These are phyloP conservation scores for Bauhinia variegata DNA, from an alignment of 306 rosid species.

Conservation along the genomic window DNA sequence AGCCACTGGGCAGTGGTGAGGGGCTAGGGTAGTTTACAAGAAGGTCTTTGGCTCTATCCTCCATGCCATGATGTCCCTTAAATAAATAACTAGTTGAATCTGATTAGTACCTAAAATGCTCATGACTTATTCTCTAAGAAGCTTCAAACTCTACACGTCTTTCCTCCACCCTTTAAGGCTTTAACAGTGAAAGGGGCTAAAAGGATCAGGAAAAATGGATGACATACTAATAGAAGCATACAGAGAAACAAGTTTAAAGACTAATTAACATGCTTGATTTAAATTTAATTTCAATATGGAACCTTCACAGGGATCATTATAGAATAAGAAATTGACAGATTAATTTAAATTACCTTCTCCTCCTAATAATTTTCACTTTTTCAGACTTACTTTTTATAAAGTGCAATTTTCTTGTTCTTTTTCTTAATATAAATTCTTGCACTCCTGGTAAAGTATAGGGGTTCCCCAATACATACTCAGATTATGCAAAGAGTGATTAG, in stretches of 20 bases:
- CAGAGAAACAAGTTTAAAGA: neutral
- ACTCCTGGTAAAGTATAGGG: conserved; percentile 14
- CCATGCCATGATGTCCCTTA: too few species aligned
- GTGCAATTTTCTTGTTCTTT: too few species aligned
- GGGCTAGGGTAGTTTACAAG: too few species aligned
- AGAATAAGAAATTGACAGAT: too few species aligned
- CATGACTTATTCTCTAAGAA: neutral
- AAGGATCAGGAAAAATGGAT: neutral
- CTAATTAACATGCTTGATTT: neutral
- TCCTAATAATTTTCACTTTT: too few species aligned
- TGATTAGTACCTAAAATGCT: too few species aligned
- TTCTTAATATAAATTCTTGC: neutral
- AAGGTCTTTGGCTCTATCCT: too few species aligned
- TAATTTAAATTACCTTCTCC: too few species aligned
- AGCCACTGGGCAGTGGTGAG: too few species aligned
- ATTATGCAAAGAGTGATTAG: neutral
- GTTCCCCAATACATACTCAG: conserved; percentile 14
- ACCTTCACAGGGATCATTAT: too few species aligned
- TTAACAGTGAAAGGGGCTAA: neutral
- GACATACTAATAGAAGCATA: neutral
- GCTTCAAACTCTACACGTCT: neutral
- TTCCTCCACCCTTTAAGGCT: conserved; percentile 9
- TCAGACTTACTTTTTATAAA: too few species aligned
- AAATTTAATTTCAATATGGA: neutral
- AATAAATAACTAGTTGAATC: too few species aligned